Evolutionary conservation across 805 yeast species (phyloP).

Genomic region (Saccharomycopsis vini): DNA sequence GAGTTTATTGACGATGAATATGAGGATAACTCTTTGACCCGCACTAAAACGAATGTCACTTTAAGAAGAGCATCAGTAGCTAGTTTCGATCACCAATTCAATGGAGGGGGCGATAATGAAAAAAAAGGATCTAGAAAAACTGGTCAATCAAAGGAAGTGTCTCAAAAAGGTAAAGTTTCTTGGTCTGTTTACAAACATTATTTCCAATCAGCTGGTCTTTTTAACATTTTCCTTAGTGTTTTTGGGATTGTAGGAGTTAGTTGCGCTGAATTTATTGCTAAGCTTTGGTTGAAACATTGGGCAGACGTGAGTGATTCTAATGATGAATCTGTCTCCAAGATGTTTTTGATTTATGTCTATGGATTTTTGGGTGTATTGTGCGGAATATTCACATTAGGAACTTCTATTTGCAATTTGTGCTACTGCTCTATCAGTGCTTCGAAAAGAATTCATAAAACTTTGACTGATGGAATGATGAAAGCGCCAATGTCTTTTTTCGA

Average conservation of each 20-base stretch:
- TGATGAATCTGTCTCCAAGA: conserved; percentile 30
- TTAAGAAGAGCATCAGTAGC: conserved; percentile 58
- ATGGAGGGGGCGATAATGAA: conserved; percentile 17
- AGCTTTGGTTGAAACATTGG: conserved; percentile 65
- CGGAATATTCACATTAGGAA: conserved; percentile 35
- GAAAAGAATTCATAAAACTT: conserved; percentile 43
- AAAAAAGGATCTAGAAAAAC: conserved; percentile 27
- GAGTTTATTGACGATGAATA: conserved; percentile 15
- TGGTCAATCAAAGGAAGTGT: conserved; percentile 41
- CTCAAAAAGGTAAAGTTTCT: conserved; percentile 54
- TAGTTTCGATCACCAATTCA: conserved; percentile 38
- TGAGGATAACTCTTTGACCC: conserved; percentile 5
- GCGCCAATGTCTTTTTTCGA: conserved; percentile 82
- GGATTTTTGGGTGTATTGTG: conserved; percentile 47
- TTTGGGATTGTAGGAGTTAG: conserved; percentile 29
- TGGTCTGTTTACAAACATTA: conserved; percentile 44
- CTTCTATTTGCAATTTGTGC: conserved; percentile 39
- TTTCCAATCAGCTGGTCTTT: conserved; percentile 48
- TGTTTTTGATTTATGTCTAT: conserved; percentile 43
- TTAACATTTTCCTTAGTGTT: conserved; percentile 38
- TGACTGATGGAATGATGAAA: conserved; percentile 50
- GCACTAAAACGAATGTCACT: conserved; percentile 20
- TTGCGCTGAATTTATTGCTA: conserved; percentile 34
- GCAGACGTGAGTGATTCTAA: conserved; percentile 42
- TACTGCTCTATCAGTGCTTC: conserved; percentile 52